Conservation (phyloP, 768 basidiomycete species). For the Mycena haematopus region DNA sequence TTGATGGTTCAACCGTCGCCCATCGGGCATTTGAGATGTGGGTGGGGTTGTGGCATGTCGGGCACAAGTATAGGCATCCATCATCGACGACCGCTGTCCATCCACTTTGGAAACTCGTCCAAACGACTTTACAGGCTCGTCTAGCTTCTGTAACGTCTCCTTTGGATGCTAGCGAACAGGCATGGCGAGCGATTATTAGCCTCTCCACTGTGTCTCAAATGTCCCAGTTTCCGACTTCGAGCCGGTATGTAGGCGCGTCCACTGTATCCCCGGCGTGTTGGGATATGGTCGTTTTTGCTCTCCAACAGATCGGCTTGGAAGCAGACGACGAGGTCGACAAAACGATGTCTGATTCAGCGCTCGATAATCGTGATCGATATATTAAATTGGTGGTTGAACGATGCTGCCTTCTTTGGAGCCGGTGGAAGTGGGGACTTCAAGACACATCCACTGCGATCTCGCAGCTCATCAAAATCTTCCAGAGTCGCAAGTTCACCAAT, state of each 20-base stretch:
- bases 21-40: constrained; percentile 69
- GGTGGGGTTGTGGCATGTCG: constrained; percentile 74
- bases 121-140: constrained; percentile 38
- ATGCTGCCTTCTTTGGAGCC: constrained; percentile 72
- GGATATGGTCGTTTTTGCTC: constrained; percentile 63
- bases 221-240: constrained; percentile 77
- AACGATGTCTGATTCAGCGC: constrained; percentile 39
- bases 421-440: constrained; percentile 80
- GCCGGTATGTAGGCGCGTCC: constrained; percentile 39
- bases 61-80: constrained; percentile 32
- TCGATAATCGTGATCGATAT: constrained; percentile 72
- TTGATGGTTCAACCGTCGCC: constrained; percentile 45
- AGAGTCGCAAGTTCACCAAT: constrained; percentile 76
- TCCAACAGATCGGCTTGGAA: constrained; percentile 65
- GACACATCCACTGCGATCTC: constrained; percentile 65
- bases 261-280: constrained; percentile 63
- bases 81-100: constrained; percentile 32
- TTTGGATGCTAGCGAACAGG: constrained; percentile 61
- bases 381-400: constrained; percentile 71
- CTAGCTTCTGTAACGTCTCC: constrained; percentile 37
- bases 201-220: constrained; percentile 80
- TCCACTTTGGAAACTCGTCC: constrained; percentile 55
- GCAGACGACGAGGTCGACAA: constrained; percentile 52
- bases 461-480: constrained; percentile 74
- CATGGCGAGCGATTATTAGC: constrained; percentile 76